These are phyloP conservation scores for Primulina huaijiensis DNA, from an alignment of 257 asterid species.

Conservation along the genomic window DNA sequence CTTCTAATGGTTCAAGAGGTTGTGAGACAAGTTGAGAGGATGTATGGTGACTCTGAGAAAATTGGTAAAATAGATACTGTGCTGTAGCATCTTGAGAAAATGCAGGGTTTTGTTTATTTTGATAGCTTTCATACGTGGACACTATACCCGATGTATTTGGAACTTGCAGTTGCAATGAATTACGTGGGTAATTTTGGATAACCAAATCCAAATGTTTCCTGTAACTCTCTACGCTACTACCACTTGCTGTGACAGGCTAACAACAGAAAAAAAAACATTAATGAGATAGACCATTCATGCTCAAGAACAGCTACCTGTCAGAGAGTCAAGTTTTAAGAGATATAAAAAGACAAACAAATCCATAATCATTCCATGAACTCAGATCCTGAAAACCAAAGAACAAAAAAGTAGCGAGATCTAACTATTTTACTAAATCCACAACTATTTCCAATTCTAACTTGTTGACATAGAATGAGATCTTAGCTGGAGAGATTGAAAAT, in stretches of 20 bases:
- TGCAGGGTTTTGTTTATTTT: conserved; percentile 53
- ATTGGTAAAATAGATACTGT: conserved; percentile 50
- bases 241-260: conserved; percentile 69
- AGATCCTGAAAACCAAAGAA: background rate
- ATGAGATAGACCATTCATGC: conserved; percentile 10
- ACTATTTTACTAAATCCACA: background rate
- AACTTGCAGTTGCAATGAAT: conserved; percentile 45
- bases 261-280: conserved; percentile 36
- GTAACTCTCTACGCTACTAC: conserved; percentile 52
- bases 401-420: background rate
- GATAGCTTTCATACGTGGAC: conserved; percentile 44
- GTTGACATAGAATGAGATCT: background rate
- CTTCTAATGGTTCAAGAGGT: conserved; percentile 51
- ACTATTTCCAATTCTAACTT: background rate
- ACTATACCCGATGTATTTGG: conserved; percentile 46
- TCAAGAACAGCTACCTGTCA: background rate
- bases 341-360: too few species aligned
- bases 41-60: conserved; percentile 59
- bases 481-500: background rate
- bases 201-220: conserved; percentile 63
- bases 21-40: conserved; percentile 56
- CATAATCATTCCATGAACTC: background rate
- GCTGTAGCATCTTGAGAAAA: conserved; percentile 47
- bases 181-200: conserved; percentile 51
- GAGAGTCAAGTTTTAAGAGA: background rate